These are phyloP conservation scores for Leishmania tropica DNA, from an alignment of 208 protist genomes.

Conservation along the genomic window DNA sequence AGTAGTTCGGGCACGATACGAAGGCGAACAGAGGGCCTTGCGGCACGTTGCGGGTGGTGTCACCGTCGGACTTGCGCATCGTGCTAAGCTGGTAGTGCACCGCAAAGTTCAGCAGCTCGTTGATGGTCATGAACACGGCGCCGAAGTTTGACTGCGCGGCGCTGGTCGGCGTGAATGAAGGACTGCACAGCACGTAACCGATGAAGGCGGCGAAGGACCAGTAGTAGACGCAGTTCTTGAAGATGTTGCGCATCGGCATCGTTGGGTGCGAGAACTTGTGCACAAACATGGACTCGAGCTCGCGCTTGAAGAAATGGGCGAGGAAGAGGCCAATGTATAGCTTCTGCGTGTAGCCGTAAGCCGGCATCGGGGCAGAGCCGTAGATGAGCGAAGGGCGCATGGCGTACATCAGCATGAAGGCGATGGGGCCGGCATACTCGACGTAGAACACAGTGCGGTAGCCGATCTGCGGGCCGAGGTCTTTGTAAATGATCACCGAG, in stretches of 20 bases:
- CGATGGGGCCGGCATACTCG: constrained; percentile 95
- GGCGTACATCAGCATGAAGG: constrained; percentile 89
- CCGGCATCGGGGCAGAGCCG: constrained; percentile 35
- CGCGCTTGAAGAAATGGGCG: constrained; percentile 94
- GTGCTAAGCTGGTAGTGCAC: constrained; percentile 90
- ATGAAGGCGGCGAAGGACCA: constrained; percentile 93
- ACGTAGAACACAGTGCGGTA: constrained; percentile 95
- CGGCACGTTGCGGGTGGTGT: constrained; percentile 81
- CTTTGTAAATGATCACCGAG: constrained; percentile 82
- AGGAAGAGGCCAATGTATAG: constrained; percentile 84
- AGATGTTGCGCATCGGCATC: constrained; percentile 95
- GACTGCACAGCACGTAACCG: constrained; percentile 91
- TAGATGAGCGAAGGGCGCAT: constrained; percentile 77
- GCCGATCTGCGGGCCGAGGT: constrained; percentile 93
- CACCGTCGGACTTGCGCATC: constrained; percentile 82
- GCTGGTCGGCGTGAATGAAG: constrained; percentile 80
- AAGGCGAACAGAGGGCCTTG: constrained; percentile 86
- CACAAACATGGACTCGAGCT: constrained; percentile 95
- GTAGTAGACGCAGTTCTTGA: constrained; percentile 97
- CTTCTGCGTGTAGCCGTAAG: constrained; percentile 73
- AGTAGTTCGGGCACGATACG: constrained; percentile 96
- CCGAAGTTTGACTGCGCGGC: constrained; percentile 47
- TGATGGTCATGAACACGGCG: constrained; percentile 61
- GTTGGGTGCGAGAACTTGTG: constrained; percentile 95
- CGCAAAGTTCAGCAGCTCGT: constrained; percentile 91